Percentiles rank a stretch among this genome's conserved stretches.
phyloP scores from a whole-genome alignment of 202 grass and related monocot species.

The Hordeum pubiflorum region DNA sequence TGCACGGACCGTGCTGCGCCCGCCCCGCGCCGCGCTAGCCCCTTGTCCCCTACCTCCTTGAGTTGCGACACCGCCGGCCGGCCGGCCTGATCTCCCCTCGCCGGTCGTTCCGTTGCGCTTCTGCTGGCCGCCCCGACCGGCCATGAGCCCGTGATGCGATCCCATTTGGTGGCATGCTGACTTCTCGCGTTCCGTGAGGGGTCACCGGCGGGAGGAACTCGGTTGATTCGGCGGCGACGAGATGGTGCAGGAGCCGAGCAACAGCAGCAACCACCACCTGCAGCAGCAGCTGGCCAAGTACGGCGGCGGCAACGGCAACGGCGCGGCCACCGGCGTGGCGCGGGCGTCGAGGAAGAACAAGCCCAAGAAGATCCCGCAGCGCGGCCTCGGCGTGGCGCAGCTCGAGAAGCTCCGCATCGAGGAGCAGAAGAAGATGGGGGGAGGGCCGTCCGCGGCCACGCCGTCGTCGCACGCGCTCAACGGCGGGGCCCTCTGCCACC shows the following conservation, averaged over 20 bases:
- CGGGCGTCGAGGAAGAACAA: conserved; percentile 67
- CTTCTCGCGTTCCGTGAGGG: background rate
- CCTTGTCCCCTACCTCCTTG: background rate
- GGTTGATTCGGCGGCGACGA: conserved; percentile 9
- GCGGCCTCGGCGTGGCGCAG: conserved; percentile 87
- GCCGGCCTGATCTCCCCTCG: background rate
- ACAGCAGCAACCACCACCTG: conserved; percentile 23
- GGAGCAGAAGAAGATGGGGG: conserved; percentile 75
- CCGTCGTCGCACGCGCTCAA: background rate
- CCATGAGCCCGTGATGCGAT: background rate
- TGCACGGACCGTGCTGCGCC: conserved; percentile 27
- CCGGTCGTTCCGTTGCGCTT: background rate
- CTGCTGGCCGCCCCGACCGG: background rate
- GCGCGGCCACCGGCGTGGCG: conserved; percentile 26
- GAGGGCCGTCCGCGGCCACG: background rate
- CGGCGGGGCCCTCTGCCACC: background rate
- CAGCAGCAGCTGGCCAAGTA: conserved; percentile 21
- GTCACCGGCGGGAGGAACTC: background rate
- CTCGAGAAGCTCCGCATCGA: conserved; percentile 93
- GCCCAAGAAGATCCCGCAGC: conserved; percentile 79
- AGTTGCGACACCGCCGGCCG: background rate
- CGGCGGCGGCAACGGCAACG: background rate
- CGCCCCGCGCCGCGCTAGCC: background rate
- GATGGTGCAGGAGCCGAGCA: conserved; percentile 59
- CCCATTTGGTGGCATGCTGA: background rate